phyloP scores from a whole-genome alignment of 352 stramenopile genomes.

The Globisporangium iwayamae region DNA sequence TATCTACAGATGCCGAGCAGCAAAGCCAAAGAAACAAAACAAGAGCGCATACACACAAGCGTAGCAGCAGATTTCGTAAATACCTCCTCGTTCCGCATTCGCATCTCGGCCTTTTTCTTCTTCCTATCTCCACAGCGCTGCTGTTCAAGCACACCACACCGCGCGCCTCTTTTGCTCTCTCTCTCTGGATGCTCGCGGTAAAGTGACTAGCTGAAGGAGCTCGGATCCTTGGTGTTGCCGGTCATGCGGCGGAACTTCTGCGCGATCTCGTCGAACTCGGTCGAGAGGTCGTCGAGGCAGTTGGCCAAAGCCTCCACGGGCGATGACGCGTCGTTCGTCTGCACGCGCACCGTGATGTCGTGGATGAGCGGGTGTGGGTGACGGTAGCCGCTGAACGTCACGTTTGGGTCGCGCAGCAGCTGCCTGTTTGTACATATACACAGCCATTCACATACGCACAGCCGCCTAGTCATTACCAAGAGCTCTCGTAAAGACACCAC shows the following conservation, averaged over 20 bases:
- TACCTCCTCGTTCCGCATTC: too few species aligned
- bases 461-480: background rate
- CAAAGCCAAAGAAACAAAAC: too few species aligned
- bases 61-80: too few species aligned
- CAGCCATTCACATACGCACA: background rate
- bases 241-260: conserved; percentile 80
- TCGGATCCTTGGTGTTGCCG: conserved; percentile 82
- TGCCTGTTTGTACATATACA: conserved; percentile 44
- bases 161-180: background rate
- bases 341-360: conserved; percentile 94
- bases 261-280: conserved; percentile 84
- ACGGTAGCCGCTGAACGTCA: conserved; percentile 94
- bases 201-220: conserved; percentile 69
- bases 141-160: background rate
- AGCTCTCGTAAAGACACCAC: conserved; percentile 4
- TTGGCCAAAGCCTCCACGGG: conserved; percentile 79
- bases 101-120: too few species aligned
- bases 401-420: conserved; percentile 81
- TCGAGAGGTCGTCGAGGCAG: conserved; percentile 82
- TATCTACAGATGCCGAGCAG: too few species aligned
- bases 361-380: conserved; percentile 96
- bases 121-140: too few species aligned
- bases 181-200: background rate
- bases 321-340: conserved; percentile 84
- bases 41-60: too few species aligned